A percentile compares a stretch with the other conserved stretches of the same genome.
phyloP scores from a whole-genome alignment of 176 grass and related monocot genomes.

The Lolium rigidum region DNA sequence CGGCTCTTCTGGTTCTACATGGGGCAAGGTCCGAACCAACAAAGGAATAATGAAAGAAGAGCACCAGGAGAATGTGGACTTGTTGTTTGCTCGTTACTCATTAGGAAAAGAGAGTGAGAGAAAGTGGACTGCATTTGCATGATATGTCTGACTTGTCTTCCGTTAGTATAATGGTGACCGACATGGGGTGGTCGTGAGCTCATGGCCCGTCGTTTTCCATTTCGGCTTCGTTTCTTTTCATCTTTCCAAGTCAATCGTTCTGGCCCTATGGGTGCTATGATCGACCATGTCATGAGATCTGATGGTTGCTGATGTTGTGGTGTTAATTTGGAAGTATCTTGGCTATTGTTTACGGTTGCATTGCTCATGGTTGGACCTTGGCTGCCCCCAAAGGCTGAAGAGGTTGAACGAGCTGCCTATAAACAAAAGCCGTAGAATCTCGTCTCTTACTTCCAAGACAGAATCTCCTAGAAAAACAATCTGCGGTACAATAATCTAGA shows the following conservation, averaged over 20 bases:
- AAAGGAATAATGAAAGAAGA: background rate
- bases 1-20: slow-evolving; percentile 29
- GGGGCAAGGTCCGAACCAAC: slow-evolving; percentile 45
- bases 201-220: background rate
- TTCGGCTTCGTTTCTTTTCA: background rate
- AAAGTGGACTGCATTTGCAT: background rate
- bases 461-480: background rate
- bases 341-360: background rate
- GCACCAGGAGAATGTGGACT: slow-evolving; percentile 31
- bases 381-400: slow-evolving; percentile 31
- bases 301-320: background rate
- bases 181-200: background rate
- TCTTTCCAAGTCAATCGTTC: background rate
- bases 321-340: background rate
- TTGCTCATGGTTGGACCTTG: slow-evolving; percentile 29
- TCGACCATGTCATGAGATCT: background rate
- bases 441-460: background rate
- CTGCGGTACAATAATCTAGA: background rate
- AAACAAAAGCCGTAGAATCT: background rate
- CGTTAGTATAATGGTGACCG: background rate
- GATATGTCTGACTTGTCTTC: slow-evolving; percentile 42
- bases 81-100: too few relatives aligned
- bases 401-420: background rate
- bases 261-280: background rate
- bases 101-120: background rate